Conservation (phyloP, 2,329 filamentous ascomycete species). For the Clarireedia hainanense region DNA sequence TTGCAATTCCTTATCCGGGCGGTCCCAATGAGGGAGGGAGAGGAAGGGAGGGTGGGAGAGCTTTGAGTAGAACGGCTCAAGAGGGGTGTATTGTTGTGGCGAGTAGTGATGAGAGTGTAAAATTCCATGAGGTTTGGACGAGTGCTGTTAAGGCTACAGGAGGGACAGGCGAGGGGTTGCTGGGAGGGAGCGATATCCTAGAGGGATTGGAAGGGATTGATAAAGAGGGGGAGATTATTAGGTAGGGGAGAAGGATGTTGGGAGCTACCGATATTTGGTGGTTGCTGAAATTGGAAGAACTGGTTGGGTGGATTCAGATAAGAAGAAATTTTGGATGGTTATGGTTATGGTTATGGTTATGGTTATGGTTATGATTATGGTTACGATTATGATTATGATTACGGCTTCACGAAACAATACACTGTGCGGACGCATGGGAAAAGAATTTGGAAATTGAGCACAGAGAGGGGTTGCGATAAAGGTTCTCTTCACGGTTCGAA, state of each 20-base stretch:
- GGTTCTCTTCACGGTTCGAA: no score
- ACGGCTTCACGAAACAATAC: no score
- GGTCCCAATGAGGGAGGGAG: slow-evolving; percentile 36
- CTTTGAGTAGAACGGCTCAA: slow-evolving; percentile 47
- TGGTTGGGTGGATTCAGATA: no score
- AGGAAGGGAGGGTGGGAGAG: slow-evolving; percentile 42
- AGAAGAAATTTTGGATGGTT: no score
- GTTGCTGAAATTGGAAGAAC: no score
- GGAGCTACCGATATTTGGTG: neutral
- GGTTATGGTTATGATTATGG: no score
- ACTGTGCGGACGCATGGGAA: no score
- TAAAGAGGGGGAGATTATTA: slow-evolving; percentile 63
- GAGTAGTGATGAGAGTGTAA: slow-evolving; percentile 83
- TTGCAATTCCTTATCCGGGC: slow-evolving; percentile 77
- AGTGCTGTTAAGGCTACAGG: slow-evolving; percentile 47
- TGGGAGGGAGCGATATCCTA: slow-evolving; percentile 79
- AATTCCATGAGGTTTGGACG: slow-evolving; percentile 95
- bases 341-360: no score
- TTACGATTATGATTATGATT: no score
- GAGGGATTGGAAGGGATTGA: slow-evolving; percentile 76
- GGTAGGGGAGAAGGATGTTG: slow-evolving; percentile 33
- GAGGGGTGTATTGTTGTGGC: slow-evolving; percentile 88
- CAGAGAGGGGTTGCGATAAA: no score
- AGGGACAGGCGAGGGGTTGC: slow-evolving; percentile 46
- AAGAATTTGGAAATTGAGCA: no score